These are phyloP conservation scores for Scytalidium lignicola DNA, from an alignment of 2,329 filamentous ascomycete species.

Conservation along the genomic window DNA sequence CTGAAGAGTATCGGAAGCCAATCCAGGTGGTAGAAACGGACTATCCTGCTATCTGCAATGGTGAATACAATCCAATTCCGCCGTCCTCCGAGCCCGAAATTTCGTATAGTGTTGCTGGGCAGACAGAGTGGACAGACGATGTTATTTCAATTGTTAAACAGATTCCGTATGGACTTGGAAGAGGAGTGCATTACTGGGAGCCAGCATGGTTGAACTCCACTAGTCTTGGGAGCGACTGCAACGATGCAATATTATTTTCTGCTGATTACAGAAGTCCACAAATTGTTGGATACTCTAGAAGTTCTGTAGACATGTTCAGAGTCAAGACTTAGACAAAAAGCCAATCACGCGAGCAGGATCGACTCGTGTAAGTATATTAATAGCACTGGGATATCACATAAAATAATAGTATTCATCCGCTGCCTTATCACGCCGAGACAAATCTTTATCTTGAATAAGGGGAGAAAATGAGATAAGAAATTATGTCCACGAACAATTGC, in stretches of 20 bases:
- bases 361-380: too few relatives aligned
- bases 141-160: conserved; percentile 52
- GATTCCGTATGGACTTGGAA: conserved; percentile 48
- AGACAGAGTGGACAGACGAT: conserved; percentile 53
- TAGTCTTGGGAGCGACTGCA: conserved; percentile 57
- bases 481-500: too few relatives aligned
- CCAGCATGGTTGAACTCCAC: conserved; percentile 64
- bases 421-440: too few relatives aligned
- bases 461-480: too few relatives aligned
- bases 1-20: conserved; percentile 56
- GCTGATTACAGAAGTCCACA: conserved; percentile 23
- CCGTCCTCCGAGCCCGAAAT: conserved; percentile 38
- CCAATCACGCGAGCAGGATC: too few relatives aligned
- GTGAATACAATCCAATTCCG: conserved; percentile 36
- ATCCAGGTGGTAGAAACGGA: conserved; percentile 65
- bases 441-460: too few relatives aligned
- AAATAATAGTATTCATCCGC: too few relatives aligned
- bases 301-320: conserved; percentile 25
- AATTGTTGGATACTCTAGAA: conserved; percentile 24
- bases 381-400: too few relatives aligned
- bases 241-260: conserved; percentile 57
- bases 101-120: conserved; percentile 57
- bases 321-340: too few relatives aligned
- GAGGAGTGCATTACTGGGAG: conserved; percentile 64
- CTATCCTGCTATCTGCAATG: conserved; percentile 63